A percentile compares a stretch with the other conserved stretches of the same genome.
Evolutionary conservation across 345 rosid genomes (phyloP).

Genomic region (Passiflora organensis): DNA sequence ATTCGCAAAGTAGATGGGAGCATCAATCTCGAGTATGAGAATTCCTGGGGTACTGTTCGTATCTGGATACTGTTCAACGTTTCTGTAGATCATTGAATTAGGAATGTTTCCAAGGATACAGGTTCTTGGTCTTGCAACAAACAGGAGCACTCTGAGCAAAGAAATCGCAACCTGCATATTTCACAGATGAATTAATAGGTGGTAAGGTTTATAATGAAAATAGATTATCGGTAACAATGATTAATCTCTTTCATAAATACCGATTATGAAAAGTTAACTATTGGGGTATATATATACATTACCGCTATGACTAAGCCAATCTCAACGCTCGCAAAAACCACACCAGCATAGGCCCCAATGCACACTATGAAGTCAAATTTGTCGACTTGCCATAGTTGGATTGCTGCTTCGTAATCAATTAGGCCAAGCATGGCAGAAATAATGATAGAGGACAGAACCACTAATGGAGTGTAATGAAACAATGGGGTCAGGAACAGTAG

Average conservation of each 20-base stretch:
- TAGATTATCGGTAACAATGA: too few relatives aligned
- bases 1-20: slow-evolving; percentile 86
- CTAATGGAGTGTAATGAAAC: slow-evolving; percentile 88
- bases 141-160: slow-evolving; percentile 57
- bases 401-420: slow-evolving; percentile 74
- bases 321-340: slow-evolving; percentile 83
- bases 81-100: slow-evolving; percentile 52
- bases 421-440: slow-evolving; percentile 88
- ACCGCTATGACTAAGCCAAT: slow-evolving; percentile 71
- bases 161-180: slow-evolving; percentile 57
- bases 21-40: slow-evolving; percentile 67
- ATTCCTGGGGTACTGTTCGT: slow-evolving; percentile 50
- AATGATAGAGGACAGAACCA: slow-evolving; percentile 80
- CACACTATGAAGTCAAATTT: slow-evolving; percentile 83
- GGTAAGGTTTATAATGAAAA: too few relatives aligned
- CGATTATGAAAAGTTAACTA: too few relatives aligned
- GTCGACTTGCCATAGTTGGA: slow-evolving; percentile 80
- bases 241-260: too few relatives aligned
- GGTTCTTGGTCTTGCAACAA: slow-evolving; percentile 80
- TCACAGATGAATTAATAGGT: background rate
- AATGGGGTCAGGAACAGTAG: slow-evolving; percentile 75
- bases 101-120: slow-evolving; percentile 60
- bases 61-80: slow-evolving; percentile 60
- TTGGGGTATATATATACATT: slow-evolving; percentile 6
- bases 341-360: slow-evolving; percentile 73